Evolutionary conservation across 352 stramenopile species (phyloP), one percentile per base, ranked within the genome.

Genomic region (Phytophthora niederhauseri): DNA sequence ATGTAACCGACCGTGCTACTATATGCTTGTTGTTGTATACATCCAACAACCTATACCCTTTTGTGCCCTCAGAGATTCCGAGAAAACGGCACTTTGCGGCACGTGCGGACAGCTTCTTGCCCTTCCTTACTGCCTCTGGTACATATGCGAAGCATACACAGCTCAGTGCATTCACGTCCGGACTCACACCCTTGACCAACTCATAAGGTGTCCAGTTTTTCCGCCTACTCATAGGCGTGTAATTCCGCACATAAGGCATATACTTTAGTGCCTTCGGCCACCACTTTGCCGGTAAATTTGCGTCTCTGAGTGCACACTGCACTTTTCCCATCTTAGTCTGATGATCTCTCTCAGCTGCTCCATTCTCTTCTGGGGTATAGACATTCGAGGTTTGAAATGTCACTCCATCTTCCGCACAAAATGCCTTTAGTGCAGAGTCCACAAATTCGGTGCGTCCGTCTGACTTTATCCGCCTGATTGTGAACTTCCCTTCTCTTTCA

Each of bases 391-490:
- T 52, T 36, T 61, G 20, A 51, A 61, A 61, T 3, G 5, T 3
- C 4, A 51, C 36, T 7, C 9, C 22, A 9, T 61, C 22, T n/a
- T 61, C 54, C 19, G 34, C 36, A 24, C 54, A 51, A 26, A 61
- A 61, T 8, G 2, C 19, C 7, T 61, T 61, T 1, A 61, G 15
- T 4, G 36, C n/a, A 1, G 11, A 11, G 38, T 61, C 51, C 36
- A 61, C 54, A 41, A 61, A 61, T 24, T 61, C 20, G 14, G 54
- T 61, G 3, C 20, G 36, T 8, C 54, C 34, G n/a, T 61, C 54
- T 11, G 36, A 61, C 20, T 36, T 22, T 12, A 52, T 43, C 5
- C 5, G 45, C 6, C 15, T 22, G 17, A 51, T 61, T 6, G 55
- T 61, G 55, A 49, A 24, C 43, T 49, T 49, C 12, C 43, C 43